These are phyloP conservation scores for Malus fusca DNA, from an alignment of 306 rosid species.

Conservation along the genomic window DNA sequence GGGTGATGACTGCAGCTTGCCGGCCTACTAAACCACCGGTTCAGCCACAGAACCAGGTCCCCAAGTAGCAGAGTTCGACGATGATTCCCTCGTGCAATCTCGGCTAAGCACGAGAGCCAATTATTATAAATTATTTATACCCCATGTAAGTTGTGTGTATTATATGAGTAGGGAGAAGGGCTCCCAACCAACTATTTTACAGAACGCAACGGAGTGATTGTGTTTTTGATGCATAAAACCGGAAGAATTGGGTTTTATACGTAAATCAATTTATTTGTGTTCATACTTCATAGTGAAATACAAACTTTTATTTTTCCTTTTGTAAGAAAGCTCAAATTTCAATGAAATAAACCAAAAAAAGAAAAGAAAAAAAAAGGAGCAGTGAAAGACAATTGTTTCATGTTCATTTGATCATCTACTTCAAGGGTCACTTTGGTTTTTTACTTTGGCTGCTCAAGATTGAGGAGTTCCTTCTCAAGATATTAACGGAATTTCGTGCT, in stretches of 20 bases:
- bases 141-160: constrained; percentile 6
- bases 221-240: constrained; percentile 7
- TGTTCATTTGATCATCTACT: neutral
- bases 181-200: neutral
- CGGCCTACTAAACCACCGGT: constrained; percentile 39
- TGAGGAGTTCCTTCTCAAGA: too few relatives aligned
- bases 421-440: too few relatives aligned
- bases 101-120: neutral
- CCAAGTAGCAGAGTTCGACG: constrained; percentile 20
- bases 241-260: neutral
- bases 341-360: neutral
- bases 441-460: too few relatives aligned
- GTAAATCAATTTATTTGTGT: constrained; percentile 24
- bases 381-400: neutral
- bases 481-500: too few relatives aligned
- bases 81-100: neutral
- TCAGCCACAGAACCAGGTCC: constrained; percentile 25
- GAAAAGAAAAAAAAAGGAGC: neutral
- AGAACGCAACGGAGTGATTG: neutral
- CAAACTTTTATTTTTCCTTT: neutral
- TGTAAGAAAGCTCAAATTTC: neutral
- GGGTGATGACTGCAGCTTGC: constrained; percentile 64
- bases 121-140: constrained; percentile 2
- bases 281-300: constrained; percentile 13
- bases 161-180: constrained; percentile 11